Percentiles rank a stretch among this genome's conserved stretches.
Evolutionary conservation across 106 monocot genomes (phyloP).

Genomic region (Allium fistulosum): DNA sequence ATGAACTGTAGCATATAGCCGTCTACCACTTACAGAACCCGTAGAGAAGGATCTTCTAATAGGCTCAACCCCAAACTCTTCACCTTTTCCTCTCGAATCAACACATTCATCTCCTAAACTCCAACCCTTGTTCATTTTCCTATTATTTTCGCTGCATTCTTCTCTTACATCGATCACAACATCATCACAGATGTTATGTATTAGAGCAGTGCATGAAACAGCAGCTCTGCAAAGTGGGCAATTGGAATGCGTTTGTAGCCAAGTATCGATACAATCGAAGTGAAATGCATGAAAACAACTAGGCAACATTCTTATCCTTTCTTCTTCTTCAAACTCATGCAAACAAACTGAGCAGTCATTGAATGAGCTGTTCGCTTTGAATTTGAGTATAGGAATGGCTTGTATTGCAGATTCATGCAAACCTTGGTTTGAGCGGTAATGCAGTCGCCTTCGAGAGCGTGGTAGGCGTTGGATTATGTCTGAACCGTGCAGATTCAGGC

Average conservation of each 20-base stretch:
- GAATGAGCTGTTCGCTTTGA: too few relatives aligned
- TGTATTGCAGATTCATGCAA: too few relatives aligned
- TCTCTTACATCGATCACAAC: too few relatives aligned
- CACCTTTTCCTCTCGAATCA: slow-evolving; percentile 25
- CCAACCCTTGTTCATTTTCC: too few relatives aligned
- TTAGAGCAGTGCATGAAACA: too few relatives aligned
- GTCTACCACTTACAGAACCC: slow-evolving; percentile 32
- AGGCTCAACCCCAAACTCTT: slow-evolving; percentile 28
- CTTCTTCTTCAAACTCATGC: too few relatives aligned
- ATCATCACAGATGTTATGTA: too few relatives aligned
- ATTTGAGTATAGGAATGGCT: too few relatives aligned
- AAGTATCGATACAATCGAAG: slow-evolving; percentile 52
- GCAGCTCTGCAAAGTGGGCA: too few relatives aligned
- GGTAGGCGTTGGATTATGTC: slow-evolving; percentile 15
- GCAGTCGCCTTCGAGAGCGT: not conserved
- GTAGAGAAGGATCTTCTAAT: slow-evolving; percentile 46
- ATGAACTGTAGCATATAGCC: slow-evolving; percentile 26
- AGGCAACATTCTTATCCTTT: slow-evolving; percentile 40
- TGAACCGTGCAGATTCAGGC: slow-evolving; percentile 16
- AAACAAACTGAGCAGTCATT: too few relatives aligned
- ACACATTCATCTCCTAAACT: slow-evolving; percentile 37
- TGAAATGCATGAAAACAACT: slow-evolving; percentile 66
- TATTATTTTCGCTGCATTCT: too few relatives aligned
- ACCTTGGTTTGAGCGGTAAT: slow-evolving; percentile 9
- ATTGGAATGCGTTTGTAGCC: too few relatives aligned